These are phyloP conservation scores for Irpex sp. DNA, from an alignment of 1,284 basidiomycete species.

Conservation along the genomic window DNA sequence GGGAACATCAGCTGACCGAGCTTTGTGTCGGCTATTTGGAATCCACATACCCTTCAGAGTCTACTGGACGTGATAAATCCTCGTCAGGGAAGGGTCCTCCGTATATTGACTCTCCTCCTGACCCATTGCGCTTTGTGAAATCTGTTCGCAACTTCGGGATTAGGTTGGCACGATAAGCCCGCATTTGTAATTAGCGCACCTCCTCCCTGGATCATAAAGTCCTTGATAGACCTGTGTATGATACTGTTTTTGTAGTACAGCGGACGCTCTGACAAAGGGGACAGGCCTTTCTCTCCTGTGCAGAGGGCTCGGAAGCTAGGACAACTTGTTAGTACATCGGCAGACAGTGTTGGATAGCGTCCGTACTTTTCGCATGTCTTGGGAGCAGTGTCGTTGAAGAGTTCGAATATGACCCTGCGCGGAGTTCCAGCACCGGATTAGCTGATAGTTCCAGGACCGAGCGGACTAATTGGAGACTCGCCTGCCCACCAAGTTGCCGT, in stretches of 20 bases:
- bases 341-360: background rate
- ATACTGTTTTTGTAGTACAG: conserved; percentile 82
- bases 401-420: conserved; percentile 72
- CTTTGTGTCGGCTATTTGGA: background rate
- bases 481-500: conserved; percentile 56
- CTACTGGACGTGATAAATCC: conserved; percentile 63
- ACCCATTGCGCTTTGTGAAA: conserved; percentile 76
- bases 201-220: conserved; percentile 89
- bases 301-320: conserved; percentile 83
- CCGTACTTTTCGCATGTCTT: conserved; percentile 85
- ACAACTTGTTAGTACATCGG: conserved; percentile 3
- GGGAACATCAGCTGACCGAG: background rate
- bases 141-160: conserved; percentile 36
- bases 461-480: conserved; percentile 24
- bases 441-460: background rate
- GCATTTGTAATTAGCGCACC: conserved; percentile 33
- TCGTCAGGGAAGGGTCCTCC: conserved; percentile 75
- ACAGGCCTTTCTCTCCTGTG: conserved; percentile 83
- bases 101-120: conserved; percentile 83
- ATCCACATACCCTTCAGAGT: conserved; percentile 51
- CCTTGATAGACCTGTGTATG: conserved; percentile 76
- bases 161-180: background rate
- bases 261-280: conserved; percentile 55
- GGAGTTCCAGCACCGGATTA: background rate
- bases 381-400: conserved; percentile 74